A percentile compares a stretch with the other conserved stretches of the same genome.
Conservation (phyloP, 306 rosid species). For the Fragaria vesca region DNA sequence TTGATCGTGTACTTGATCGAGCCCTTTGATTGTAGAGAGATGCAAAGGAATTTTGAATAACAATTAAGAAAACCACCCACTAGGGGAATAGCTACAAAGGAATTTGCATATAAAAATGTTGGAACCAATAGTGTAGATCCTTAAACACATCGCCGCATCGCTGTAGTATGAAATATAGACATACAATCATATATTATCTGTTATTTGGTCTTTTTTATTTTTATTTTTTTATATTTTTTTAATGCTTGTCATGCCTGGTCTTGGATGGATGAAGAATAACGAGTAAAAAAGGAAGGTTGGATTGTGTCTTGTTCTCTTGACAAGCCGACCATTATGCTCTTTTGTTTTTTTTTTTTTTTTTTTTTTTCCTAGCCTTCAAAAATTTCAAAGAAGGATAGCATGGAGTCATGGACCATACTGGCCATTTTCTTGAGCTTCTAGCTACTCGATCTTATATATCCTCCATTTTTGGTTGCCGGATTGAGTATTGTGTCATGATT, state of each 20-base stretch:
- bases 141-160: constrained; percentile 21
- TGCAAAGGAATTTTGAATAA: not conserved
- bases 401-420: too few relatives aligned
- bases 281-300: not conserved
- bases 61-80: not conserved
- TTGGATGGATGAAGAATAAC: not conserved
- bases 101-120: not conserved
- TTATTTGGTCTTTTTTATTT: not conserved
- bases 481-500: too few relatives aligned
- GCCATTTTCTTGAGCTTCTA: too few relatives aligned
- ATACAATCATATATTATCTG: not conserved
- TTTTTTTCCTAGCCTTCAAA: too few relatives aligned
- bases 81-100: constrained; percentile 5
- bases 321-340: not conserved
- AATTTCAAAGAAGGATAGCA: too few relatives aligned
- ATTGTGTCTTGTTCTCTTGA: not conserved
- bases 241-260: not conserved
- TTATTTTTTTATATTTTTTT: too few relatives aligned
- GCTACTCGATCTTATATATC: too few relatives aligned
- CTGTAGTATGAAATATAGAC: not conserved
- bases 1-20: not conserved
- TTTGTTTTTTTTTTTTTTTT: not conserved
- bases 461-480: too few relatives aligned
- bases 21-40: not conserved
- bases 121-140: constrained; percentile 11